Conservation (phyloP, 768 basidiomycete species). For the Pleurotus cornucopiae region DNA sequence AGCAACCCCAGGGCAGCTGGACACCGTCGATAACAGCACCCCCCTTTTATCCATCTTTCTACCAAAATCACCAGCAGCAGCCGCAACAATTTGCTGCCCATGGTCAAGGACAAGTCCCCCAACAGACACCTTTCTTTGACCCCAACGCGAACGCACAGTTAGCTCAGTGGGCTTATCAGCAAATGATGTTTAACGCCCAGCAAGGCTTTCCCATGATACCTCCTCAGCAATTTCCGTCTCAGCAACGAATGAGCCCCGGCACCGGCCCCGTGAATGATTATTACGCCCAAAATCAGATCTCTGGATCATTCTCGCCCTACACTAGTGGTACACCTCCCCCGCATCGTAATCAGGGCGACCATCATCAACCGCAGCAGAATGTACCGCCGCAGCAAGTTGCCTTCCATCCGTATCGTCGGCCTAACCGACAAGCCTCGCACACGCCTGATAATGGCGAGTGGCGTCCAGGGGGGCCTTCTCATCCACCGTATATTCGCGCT, state of each 20-base stretch:
- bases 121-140: slow-evolving; percentile 66
- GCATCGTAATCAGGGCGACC: slow-evolving; percentile 42
- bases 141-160: slow-evolving; percentile 65
- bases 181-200: slow-evolving; percentile 81
- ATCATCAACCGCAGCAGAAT: slow-evolving; percentile 37
- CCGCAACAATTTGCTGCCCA: slow-evolving; percentile 43
- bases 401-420: slow-evolving; percentile 81
- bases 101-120: slow-evolving; percentile 29
- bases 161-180: slow-evolving; percentile 88
- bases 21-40: slow-evolving; percentile 60
- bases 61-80: slow-evolving; percentile 66
- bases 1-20: slow-evolving; percentile 69
- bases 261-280: slow-evolving; percentile 43
- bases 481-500: slow-evolving; percentile 75
- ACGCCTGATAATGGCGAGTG: slow-evolving; percentile 40
- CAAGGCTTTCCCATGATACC: slow-evolving; percentile 46
- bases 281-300: slow-evolving; percentile 51
- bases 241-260: slow-evolving; percentile 34
- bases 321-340: slow-evolving; percentile 70
- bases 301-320: slow-evolving; percentile 53
- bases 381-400: slow-evolving; percentile 42
- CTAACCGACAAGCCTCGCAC: slow-evolving; percentile 42
- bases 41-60: slow-evolving; percentile 77
- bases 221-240: slow-evolving; percentile 36
- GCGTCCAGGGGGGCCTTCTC: slow-evolving; percentile 47